Evolutionary conservation across 192 early-diverging fungal species (phyloP), one percentile per base, ranked within the genome.

Genomic region (Coemansia sp.): DNA sequence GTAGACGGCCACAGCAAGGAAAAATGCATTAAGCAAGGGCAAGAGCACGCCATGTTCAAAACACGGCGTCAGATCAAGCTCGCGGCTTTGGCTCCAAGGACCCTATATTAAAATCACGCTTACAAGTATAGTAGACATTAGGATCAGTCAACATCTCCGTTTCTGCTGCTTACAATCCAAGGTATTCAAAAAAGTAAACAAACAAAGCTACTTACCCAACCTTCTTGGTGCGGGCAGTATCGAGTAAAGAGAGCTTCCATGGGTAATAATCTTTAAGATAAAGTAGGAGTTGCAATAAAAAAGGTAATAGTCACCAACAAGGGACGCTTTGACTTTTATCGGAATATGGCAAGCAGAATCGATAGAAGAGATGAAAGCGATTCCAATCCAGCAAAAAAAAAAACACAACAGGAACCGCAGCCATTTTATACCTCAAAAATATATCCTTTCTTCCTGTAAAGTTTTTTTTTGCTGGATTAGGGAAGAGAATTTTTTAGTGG

Each of bases 31-130:
- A 8, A 76, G 45, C 6, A 6, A 13, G 4, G 74, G 69, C 19
- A 37, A 6, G 8, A 59, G 9, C 6, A 71, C 65, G 11, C 74
- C 69, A 56, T 50, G 69, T 65, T 71, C 69, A 71, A 76, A 76
- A 56, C 74, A 76, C 0, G 65, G 68, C 4, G 74, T 76, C 56
- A 76, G 68, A 40, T 76, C 74, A 6, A 70, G 64, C 38, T 69
- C 67, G 6, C 74, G 43, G 40, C 9, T 15, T 2, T 39, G 6
- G 41, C 74, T 76, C 74, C 68, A 71, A 1, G 74, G 74, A 12
- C 74, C 74, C 74, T 71, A 76, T 41, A 64, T 44, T 44, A 44
- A 10, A 44, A 12, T 12, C 43, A 53, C 6, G 50, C 16, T 19
- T 15, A 1, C 19, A 53, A 16, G 16, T n/a, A 53, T 8, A 53